Evolutionary conservation across 768 basidiomycete species (phyloP), one percentile per base, ranked within the genome.

Genomic region (Leccinellum rugosiceps): DNA sequence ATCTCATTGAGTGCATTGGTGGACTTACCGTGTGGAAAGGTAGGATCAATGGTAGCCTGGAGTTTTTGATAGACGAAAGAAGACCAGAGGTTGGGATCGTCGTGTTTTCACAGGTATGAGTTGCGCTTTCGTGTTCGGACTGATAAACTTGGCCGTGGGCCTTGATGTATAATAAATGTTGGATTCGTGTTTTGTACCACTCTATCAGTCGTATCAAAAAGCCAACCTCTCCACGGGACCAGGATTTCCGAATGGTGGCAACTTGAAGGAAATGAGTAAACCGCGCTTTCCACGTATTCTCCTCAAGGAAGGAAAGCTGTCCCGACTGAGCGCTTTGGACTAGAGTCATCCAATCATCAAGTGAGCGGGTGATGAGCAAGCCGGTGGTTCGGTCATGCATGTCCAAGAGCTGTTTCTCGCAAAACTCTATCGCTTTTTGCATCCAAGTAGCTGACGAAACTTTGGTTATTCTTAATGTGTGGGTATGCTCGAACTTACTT

Each of bases 11-110:
- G 28, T 15, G 10, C 25, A 52, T 26, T 4, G 23, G 35, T 9
- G 28, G 19, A 57, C 77, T 56, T 53, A 80, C 78, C 25, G 78
- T 78, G 51, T 82, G 78, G 65, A 82, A 82, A 1, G 80, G 80
- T 7, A 82, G 59, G 19, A 82, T 76, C 26, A 75, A 71, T 2
- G 78, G 78, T 7, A 78, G 64, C 5, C 63, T 67, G 13, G 72
- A 74, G 17, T 65, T 54, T 52, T 65, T 65, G 41, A 76, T 64
- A 45, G 60, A 52, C 23, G 61, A 56, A 49, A 67, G 41, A 50
- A 70, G 52, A 53, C 53, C 41, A 31, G 64, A 60, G 45, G 59
- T 45, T 53, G 65, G 68, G n/a, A 64, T 62, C 9, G 47, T 45
- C 50, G 47, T 53, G 43, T 35, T 57, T 54, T 47, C 58, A 38